These are phyloP conservation scores for Phaffomyces opuntiae DNA, from an alignment of 805 yeast species.

Conservation along the genomic window DNA sequence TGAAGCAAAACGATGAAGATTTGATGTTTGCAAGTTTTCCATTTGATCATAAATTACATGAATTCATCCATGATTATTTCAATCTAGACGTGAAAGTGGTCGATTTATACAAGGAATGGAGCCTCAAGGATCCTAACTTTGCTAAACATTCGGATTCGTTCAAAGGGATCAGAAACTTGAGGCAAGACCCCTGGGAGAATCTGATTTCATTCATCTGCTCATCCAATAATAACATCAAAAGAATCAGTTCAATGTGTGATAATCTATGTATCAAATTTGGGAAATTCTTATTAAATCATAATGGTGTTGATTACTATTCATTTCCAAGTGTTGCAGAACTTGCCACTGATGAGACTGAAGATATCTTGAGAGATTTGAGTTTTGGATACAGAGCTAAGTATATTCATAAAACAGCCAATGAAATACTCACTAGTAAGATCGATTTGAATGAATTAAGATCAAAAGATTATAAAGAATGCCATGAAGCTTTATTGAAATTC, in stretches of 20 bases:
- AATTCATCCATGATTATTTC: conserved; percentile 60
- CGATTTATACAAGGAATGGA: conserved; percentile 58
- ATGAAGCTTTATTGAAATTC: conserved; percentile 52
- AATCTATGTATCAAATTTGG: conserved; percentile 70
- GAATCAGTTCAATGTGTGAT: conserved; percentile 91
- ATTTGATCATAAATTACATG: conserved; percentile 28
- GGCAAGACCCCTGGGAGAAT: conserved; percentile 98
- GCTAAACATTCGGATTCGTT: conserved; percentile 30
- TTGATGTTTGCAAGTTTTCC: conserved; percentile 47
- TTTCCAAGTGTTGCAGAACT: conserved; percentile 68
- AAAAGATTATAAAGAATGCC: conserved; percentile 44
- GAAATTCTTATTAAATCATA: conserved; percentile 41
- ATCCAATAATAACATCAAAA: conserved; percentile 89
- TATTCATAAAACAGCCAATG: conserved; percentile 66
- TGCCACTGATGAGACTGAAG: conserved; percentile 34
- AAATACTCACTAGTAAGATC: conserved; percentile 28
- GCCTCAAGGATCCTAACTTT: conserved; percentile 44
- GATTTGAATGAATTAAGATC: conserved; percentile 37
- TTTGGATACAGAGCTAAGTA: conserved; percentile 94
- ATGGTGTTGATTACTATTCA: conserved; percentile 52
- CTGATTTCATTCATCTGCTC: conserved; percentile 87
- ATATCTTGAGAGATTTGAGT: conserved; percentile 34
- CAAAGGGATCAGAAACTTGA: conserved; percentile 72
- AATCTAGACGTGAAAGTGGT: conserved; percentile 50
- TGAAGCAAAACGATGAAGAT: conserved; percentile 47